Percentiles rank a stretch among this genome's conserved stretches.
Conservation (phyloP, 2,329 filamentous ascomycete species). For the Pseudogymnoascus sp. region DNA sequence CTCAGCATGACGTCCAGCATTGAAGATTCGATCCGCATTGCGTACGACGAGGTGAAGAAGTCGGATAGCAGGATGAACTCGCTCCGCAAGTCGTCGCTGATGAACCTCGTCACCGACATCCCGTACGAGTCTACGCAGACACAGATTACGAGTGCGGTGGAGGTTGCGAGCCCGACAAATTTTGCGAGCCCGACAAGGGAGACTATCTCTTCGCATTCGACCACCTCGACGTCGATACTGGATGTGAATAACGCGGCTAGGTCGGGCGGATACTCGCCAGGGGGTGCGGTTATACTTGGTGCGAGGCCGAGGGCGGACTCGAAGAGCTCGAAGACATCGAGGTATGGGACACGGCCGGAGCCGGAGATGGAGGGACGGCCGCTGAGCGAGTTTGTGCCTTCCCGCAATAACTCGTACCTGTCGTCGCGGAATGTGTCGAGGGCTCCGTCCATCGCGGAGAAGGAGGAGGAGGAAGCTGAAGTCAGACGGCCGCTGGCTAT, state of each 20-base stretch:
- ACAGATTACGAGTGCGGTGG: conserved; percentile 33
- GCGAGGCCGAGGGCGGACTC: background rate
- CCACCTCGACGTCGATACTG: conserved; percentile 48
- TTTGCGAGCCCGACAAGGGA: conserved; percentile 45
- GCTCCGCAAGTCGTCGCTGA: conserved; percentile 56
- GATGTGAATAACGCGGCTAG: conserved; percentile 61
- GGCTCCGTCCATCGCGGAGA: conserved; percentile 22
- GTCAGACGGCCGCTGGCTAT: background rate
- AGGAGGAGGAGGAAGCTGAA: conserved; percentile 22
- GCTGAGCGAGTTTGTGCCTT: conserved; percentile 27
- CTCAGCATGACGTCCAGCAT: conserved; percentile 67
- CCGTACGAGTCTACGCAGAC: conserved; percentile 64
- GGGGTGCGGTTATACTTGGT: conserved; percentile 30
- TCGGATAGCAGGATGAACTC: conserved; percentile 61
- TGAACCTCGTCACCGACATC: conserved; percentile 60
- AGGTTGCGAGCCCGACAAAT: conserved; percentile 6
- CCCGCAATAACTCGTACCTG: conserved; percentile 11
- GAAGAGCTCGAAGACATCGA: conserved; percentile 41
- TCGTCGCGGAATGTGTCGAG: conserved; percentile 17
- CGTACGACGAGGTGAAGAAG: conserved; percentile 64
- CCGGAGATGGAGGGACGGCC: conserved; percentile 29
- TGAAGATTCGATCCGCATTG: conserved; percentile 67
- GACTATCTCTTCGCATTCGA: background rate
- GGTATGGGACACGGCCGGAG: conserved; percentile 26
- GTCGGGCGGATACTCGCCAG: conserved; percentile 63